Evolutionary conservation across 1,284 basidiomycete species (phyloP), one percentile per base, ranked within the genome.

Genomic region (Pyrrhoderma lamaoense): DNA sequence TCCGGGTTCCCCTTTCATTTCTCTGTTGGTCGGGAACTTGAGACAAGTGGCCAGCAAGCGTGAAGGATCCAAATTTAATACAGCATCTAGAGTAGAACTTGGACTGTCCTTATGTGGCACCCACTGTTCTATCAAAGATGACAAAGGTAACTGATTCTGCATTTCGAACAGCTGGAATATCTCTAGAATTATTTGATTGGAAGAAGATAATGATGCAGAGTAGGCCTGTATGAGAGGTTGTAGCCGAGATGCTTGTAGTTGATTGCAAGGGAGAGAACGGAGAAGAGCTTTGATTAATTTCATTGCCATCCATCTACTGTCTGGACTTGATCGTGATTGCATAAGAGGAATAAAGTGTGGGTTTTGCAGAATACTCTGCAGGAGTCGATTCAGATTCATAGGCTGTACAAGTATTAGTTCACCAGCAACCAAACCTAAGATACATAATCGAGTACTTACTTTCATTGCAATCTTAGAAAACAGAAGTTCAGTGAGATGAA

Each of bases 161-260:
- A 61, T 63, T 63, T 95, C 93, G 58, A 92, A 93, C 0, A 90
- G 69, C 37, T 76, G 76, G 69, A 95, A 87, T 42, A 94, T 76
- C 1, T 77, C 73, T 2, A 94, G 67, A 1, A 96, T 67, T 44
- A 70, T 73, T 14, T 76, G 73, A 62, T 96, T 93, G 0, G 81
- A 61, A 0, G 55, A 51, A 0, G 79, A 77, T 27, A 87, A 64
- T 0, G 85, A 85, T 1, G 88, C 93, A 3, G 76, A 68, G 63
- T 96, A 96, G 1, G 93, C 67, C 5, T 67, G 69, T 27, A 88
- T 66, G 23, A 95, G 70, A 1, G 89, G 87, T 49, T 87, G 80
- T 45, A 94, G 67, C 58, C 93, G 88, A 8, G 80, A 83, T 7
- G 84, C 75, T 62, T 93, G 91, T 60, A 89, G 91, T 1, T 91